Conservation (phyloP, 2,329 filamentous ascomycete species). For the Botrytis aclada region DNA sequence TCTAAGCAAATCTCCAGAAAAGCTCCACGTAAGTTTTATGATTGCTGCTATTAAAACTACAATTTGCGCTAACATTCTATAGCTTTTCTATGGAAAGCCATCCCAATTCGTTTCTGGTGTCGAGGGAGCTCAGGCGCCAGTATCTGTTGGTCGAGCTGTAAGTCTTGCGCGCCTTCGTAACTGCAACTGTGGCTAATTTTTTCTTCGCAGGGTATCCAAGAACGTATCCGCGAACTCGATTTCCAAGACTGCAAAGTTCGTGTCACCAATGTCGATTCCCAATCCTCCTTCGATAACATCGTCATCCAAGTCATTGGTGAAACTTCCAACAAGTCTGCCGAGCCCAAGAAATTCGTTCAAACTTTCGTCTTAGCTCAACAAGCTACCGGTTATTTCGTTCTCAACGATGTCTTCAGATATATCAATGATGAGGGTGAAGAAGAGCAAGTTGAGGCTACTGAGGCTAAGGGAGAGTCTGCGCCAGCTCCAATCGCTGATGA, state of each 20-base stretch:
- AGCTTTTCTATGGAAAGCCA: slow-evolving; percentile 93
- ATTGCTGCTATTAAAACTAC: neutral
- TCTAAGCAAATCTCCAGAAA: slow-evolving; percentile 88
- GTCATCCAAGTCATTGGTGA: slow-evolving; percentile 98
- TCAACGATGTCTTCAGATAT: slow-evolving; percentile 97
- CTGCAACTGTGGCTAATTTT: slow-evolving; percentile 24
- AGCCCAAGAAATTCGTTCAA: slow-evolving; percentile 95
- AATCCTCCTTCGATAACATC: slow-evolving; percentile 88
- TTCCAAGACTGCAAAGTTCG: slow-evolving; percentile 98
- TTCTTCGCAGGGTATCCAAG: slow-evolving; percentile 75
- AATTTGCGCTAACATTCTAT: slow-evolving; percentile 24
- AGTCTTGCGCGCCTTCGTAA: slow-evolving; percentile 38
- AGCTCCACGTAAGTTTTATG: slow-evolving; percentile 66
- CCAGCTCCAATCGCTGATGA: slow-evolving; percentile 33
- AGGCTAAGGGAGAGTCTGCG: slow-evolving; percentile 34
- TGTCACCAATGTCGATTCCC: slow-evolving; percentile 95
- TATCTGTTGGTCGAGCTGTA: slow-evolving; percentile 86
- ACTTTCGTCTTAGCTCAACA: slow-evolving; percentile 96
- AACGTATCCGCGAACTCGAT: slow-evolving; percentile 87
- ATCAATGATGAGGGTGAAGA: slow-evolving; percentile 82
- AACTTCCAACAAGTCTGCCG: slow-evolving; percentile 88
- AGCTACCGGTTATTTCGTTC: slow-evolving; percentile 94
- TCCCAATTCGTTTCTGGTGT: slow-evolving; percentile 92
- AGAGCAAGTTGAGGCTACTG: slow-evolving; percentile 50
- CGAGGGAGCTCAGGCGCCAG: slow-evolving; percentile 83